Conservation (phyloP, 1,284 basidiomycete species). For the Trametes pubescens region DNA sequence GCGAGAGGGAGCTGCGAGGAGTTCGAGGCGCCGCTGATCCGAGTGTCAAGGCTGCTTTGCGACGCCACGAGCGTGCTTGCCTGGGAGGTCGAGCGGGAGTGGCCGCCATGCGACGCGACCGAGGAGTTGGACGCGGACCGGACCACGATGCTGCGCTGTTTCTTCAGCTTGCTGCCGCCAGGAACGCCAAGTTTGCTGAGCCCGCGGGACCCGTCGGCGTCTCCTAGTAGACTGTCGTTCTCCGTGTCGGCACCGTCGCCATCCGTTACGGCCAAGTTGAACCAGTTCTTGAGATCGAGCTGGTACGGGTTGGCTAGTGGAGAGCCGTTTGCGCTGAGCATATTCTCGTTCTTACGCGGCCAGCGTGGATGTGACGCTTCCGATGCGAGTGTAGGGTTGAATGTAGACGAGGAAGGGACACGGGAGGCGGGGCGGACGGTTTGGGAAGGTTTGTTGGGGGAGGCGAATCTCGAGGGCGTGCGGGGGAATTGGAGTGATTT, state of each 20-base stretch:
- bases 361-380: conserved; percentile 66
- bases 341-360: conserved; percentile 72
- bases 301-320: conserved; percentile 78
- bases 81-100: conserved; percentile 60
- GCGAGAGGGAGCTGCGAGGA: conserved; percentile 32
- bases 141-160: conserved; percentile 69
- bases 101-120: conserved; percentile 32
- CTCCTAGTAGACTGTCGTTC: conserved; percentile 27
- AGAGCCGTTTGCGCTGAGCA: conserved; percentile 81
- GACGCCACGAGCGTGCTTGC: conserved; percentile 48
- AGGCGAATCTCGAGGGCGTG: conserved; percentile 52
- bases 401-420: conserved; percentile 72
- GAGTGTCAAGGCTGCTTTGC: conserved; percentile 53
- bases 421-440: conserved; percentile 40
- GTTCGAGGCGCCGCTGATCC: conserved; percentile 41
- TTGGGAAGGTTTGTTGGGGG: conserved; percentile 49
- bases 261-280: conserved; percentile 41
- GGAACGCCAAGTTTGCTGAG: conserved; percentile 18
- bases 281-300: conserved; percentile 54
- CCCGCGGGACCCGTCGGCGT: conserved; percentile 13
- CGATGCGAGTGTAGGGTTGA: conserved; percentile 73
- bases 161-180: conserved; percentile 48
- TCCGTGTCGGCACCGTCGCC: conserved; percentile 32
- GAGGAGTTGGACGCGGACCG: conserved; percentile 62
- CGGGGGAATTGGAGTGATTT: conserved; percentile 39